Evolutionary conservation across 768 basidiomycete genomes (phyloP), one percentile per base, ranked within the genome.

Genomic region (Lentinula lateritia): DNA sequence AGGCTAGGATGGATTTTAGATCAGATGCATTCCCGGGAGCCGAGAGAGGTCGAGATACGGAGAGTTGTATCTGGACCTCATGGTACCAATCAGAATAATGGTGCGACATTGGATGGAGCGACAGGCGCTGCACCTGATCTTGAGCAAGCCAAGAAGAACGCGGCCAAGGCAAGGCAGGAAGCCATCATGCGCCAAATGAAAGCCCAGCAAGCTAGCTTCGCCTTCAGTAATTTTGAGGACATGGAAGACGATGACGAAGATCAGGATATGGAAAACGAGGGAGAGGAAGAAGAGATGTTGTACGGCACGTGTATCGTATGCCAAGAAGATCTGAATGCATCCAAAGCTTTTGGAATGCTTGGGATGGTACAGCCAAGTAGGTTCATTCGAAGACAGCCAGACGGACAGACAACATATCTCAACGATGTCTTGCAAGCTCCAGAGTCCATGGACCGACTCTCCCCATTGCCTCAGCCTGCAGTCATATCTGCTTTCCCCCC

Each of bases 291-390:
- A 52, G 69, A 79, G 20, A 70, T 81, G 2, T 88, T 88, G 12
- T 89, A 87, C 62, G 96, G 96, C 2, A 90, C 89, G n/a, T 99
- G 97, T 70, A 98, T 99, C 64, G 95, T 98, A 9, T 99, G 97
- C 66, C 97, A 98, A 70, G 97, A 98, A 70, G 92, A 95, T 63
- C 83, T 98, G 56, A 90, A 85, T 65, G 70, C 81, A 2, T 74
- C 80, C 15, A 81, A 83, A 62, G 78, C 91, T 0, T 98, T 97
- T 71, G 97, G 97, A 5, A 84, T 85, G 35, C 83, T 99, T 16
- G 93, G 91, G 1, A 76, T 95, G 50, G 70, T 99, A 6, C 96
- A 98, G 68, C 90, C 95, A 0, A 95, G 95, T 71, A 82, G 90
- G 50, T 75, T 95, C 48, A 78, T 98, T 16, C 84, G 96, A 50